Percentiles rank a stretch among this genome's conserved stretches.
Evolutionary conservation across 2,329 filamentous ascomycete genomes (phyloP).

Genomic region (Blumeria graminis): DNA sequence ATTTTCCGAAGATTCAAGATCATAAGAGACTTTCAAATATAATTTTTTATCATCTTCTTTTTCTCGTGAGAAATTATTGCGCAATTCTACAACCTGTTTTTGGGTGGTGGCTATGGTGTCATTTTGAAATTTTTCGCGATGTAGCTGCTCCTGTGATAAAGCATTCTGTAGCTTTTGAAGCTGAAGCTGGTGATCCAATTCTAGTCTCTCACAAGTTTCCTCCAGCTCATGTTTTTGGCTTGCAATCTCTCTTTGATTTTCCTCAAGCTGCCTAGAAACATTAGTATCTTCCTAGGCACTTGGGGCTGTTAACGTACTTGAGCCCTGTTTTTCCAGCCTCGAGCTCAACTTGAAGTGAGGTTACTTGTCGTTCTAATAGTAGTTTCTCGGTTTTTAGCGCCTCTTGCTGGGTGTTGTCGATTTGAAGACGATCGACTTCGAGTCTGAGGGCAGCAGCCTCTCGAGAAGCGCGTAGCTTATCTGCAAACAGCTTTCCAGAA

Average conservation of each 20-base stretch:
- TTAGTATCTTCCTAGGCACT: slow-evolving; percentile 17
- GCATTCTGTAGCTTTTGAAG: slow-evolving; percentile 13
- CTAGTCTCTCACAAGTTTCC: slow-evolving; percentile 13
- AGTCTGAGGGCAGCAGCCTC: slow-evolving; percentile 33
- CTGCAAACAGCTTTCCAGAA: slow-evolving; percentile 42
- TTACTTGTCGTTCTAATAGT: slow-evolving; percentile 53
- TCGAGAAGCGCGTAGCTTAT: slow-evolving; percentile 35
- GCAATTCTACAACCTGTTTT: slow-evolving; percentile 13
- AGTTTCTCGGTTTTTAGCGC: slow-evolving; percentile 55
- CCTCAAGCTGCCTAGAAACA: slow-evolving; percentile 19
- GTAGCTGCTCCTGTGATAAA: slow-evolving; percentile 17
- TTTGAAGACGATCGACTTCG: slow-evolving; percentile 35
- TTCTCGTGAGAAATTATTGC: slow-evolving; percentile 17
- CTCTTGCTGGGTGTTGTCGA: slow-evolving; percentile 36
- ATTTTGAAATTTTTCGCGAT: slow-evolving; percentile 10
- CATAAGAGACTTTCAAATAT: slow-evolving; percentile 16
- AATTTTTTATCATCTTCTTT: slow-evolving; percentile 20
- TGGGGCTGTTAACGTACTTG: slow-evolving; percentile 22
- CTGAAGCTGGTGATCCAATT: slow-evolving; percentile 6
- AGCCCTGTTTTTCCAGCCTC: slow-evolving; percentile 56
- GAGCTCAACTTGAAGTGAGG: slow-evolving; percentile 53
- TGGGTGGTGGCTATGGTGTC: slow-evolving; percentile 13
- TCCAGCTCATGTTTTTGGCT: slow-evolving; percentile 18
- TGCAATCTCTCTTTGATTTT: slow-evolving; percentile 16
- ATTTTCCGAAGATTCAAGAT: slow-evolving; percentile 33